Percentiles rank a stretch among this genome's conserved stretches.
These are phyloP conservation scores for Iberis pinnata DNA, from an alignment of 345 rosid species.

Conservation along the genomic window DNA sequence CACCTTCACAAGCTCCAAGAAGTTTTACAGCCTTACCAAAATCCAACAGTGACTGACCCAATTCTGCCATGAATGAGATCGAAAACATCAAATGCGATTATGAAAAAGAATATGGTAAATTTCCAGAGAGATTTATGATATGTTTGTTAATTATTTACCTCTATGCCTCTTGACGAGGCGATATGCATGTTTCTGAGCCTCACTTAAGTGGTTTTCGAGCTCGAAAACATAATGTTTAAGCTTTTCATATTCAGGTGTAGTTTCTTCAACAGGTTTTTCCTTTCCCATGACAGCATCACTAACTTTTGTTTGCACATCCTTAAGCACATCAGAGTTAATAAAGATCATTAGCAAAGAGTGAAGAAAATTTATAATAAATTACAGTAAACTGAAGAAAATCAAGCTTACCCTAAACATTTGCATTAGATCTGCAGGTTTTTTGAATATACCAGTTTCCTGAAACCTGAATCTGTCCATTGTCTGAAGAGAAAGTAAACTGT, in stretches of 20 bases:
- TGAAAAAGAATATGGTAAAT: conserved; percentile 5
- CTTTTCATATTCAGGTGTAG: conserved; percentile 86
- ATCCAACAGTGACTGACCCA: conserved; percentile 84
- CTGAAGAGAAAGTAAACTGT: conserved; percentile 39
- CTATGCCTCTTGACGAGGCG: conserved; percentile 95
- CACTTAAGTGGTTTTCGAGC: conserved; percentile 93
- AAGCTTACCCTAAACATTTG: conserved; percentile 83
- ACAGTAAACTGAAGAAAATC: no score
- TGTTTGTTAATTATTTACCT: conserved; percentile 39
- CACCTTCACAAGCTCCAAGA: conserved; percentile 88
- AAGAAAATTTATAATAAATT: no score
- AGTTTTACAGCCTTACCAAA: conserved; percentile 92
- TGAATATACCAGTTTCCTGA: conserved; percentile 76
- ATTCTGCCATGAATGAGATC: conserved; percentile 43
- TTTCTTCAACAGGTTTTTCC: conserved; percentile 97
- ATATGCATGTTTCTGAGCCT: conserved; percentile 94
- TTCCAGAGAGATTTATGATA: neutral
- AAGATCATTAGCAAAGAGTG: no score
- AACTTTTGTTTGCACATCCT: conserved; percentile 92
- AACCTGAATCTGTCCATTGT: conserved; percentile 94
- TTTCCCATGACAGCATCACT: conserved; percentile 95
- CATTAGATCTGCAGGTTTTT: conserved; percentile 84
- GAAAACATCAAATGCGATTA: conserved; percentile 20
- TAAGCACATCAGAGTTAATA: no score
- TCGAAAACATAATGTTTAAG: conserved; percentile 81